Percentiles rank a stretch among this genome's conserved stretches.
Conservation (phyloP, 495 filamentous ascomycete genomes). For the Penicillium odoratum region DNA sequence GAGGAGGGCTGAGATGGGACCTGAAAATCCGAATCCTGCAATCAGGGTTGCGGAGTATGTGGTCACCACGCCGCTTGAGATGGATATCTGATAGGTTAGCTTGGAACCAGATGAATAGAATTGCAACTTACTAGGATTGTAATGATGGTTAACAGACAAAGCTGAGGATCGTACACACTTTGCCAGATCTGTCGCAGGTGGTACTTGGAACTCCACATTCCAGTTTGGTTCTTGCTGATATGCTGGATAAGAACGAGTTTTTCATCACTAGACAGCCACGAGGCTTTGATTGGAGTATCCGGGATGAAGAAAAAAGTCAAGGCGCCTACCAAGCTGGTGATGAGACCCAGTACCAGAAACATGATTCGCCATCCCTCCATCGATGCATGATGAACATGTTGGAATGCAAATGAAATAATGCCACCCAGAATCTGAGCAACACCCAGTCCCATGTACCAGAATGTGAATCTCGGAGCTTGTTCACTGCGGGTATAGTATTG, state of each 20-base stretch:
- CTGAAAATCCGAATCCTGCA: conserved; percentile 53
- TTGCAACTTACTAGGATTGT: conserved; percentile 27
- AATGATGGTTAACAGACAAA: conserved; percentile 42
- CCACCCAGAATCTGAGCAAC: conserved; percentile 63
- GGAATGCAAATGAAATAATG: conserved; percentile 57
- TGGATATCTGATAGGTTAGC: conserved; percentile 36
- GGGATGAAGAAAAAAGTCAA: conserved; percentile 56
- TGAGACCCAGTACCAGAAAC: conserved; percentile 61
- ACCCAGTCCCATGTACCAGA: conserved; percentile 66
- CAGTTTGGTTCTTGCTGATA: conserved; percentile 58
- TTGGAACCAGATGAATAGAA: neutral
- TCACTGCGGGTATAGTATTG: conserved; percentile 64
- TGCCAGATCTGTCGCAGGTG: conserved; percentile 37
- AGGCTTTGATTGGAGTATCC: conserved; percentile 57
- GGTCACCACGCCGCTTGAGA: conserved; percentile 60
- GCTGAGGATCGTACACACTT: conserved; percentile 31
- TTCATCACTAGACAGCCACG: conserved; percentile 55
- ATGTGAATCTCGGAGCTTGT: conserved; percentile 59
- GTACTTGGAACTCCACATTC: conserved; percentile 47
- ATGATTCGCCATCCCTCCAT: conserved; percentile 63
- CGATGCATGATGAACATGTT: conserved; percentile 24
- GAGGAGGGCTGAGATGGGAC: conserved; percentile 56
- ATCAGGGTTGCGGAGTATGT: conserved; percentile 64
- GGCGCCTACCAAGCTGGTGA: conserved; percentile 55
- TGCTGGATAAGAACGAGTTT: conserved; percentile 45